phyloP scores from a whole-genome alignment of 345 rosid genomes.

The Lumnitzera racemosa region DNA sequence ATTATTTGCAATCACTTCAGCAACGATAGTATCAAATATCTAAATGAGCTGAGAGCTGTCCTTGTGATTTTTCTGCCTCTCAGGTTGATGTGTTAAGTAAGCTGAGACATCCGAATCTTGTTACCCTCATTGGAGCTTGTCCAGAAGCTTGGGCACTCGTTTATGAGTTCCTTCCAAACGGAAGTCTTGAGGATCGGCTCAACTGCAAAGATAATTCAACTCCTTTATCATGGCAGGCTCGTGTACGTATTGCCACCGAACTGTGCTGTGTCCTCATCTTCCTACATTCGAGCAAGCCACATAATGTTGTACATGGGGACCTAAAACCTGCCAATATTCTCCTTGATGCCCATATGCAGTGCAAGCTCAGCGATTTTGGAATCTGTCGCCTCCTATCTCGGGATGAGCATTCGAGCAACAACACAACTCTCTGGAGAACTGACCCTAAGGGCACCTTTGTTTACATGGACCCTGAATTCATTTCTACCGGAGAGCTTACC shows the following conservation, averaged over 20 bases:
- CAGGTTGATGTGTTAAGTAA: constrained; percentile 85
- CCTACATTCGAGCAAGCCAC: constrained; percentile 79
- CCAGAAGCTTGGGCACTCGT: constrained; percentile 79
- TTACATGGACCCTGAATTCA: constrained; percentile 83
- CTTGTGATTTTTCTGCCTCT: constrained; percentile 13
- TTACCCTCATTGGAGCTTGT: constrained; percentile 81
- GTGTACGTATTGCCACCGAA: constrained; percentile 74
- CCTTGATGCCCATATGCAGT: constrained; percentile 61
- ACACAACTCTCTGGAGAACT: constrained; percentile 36
- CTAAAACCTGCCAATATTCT: constrained; percentile 84
- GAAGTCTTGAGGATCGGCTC: constrained; percentile 92
- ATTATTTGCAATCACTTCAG: no score
- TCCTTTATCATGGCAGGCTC: constrained; percentile 83
- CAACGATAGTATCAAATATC: not conserved
- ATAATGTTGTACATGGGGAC: constrained; percentile 82
- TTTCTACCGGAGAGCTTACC: constrained; percentile 64
- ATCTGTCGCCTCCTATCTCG: constrained; percentile 42
- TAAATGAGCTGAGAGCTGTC: not conserved
- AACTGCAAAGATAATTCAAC: constrained; percentile 68
- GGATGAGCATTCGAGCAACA: constrained; percentile 22
- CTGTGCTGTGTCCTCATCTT: constrained; percentile 76
- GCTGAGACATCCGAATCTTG: constrained; percentile 82
- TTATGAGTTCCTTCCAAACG: constrained; percentile 79
- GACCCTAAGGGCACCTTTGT: constrained; percentile 60
- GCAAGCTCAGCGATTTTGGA: constrained; percentile 88